Percentiles rank a stretch among this genome's conserved stretches.
phyloP scores from a whole-genome alignment of 2,329 filamentous ascomycete genomes.

The Talaromyces sp. region DNA sequence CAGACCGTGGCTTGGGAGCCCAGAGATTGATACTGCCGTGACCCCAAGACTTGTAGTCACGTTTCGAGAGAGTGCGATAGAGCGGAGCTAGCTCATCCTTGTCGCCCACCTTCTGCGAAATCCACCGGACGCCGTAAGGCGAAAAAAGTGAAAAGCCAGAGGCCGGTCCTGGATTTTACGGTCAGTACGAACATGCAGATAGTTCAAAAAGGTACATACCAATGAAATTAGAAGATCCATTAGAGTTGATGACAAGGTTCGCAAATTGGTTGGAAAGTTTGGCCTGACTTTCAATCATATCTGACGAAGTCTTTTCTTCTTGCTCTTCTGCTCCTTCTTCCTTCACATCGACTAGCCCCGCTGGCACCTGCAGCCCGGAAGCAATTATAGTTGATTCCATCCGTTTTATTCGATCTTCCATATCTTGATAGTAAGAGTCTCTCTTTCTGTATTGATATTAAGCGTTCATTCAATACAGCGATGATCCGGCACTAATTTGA shows the following conservation, averaged over 20 bases:
- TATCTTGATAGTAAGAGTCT: slow-evolving; percentile 9
- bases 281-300: slow-evolving; percentile 10
- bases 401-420: slow-evolving; percentile 8
- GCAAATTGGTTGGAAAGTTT: slow-evolving; percentile 7
- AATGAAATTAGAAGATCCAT: slow-evolving; percentile 7
- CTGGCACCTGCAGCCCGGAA: neutral
- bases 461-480: neutral
- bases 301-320: neutral
- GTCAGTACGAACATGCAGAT: neutral
- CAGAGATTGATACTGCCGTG: neutral
- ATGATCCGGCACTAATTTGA: neutral
- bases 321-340: neutral
- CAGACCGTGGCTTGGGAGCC: neutral
- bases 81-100: neutral
- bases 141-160: slow-evolving; percentile 14
- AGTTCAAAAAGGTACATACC: neutral
- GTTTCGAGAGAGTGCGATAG: neutral
- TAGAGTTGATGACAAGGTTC: slow-evolving; percentile 7
- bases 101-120: neutral
- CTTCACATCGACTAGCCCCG: neutral
- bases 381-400: slow-evolving; percentile 14
- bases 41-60: neutral
- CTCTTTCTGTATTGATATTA: neutral
- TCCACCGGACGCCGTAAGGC: slow-evolving; percentile 8
- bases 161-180: neutral